Percentiles rank a stretch among this genome's conserved stretches.
These are phyloP conservation scores for Phytophthora boehmeriae DNA, from an alignment of 352 stramenopile genomes.

Conservation along the genomic window DNA sequence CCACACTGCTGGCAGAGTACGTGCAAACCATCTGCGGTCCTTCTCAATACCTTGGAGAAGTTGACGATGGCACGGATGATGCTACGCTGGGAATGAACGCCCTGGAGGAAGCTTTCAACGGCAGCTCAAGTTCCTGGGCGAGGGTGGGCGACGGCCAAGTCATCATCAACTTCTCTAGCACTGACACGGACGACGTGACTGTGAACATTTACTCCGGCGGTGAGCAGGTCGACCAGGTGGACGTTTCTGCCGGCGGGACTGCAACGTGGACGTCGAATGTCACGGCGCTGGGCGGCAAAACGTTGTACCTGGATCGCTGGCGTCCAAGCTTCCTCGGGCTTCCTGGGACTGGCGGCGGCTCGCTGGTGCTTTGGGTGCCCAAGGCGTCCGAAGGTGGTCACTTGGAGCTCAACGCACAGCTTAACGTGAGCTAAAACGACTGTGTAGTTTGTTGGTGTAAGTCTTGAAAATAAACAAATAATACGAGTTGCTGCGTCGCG, in stretches of 20 bases:
- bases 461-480: too few species aligned
- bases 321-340: not conserved
- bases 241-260: constrained; percentile 13
- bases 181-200: constrained; percentile 13
- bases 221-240: constrained; percentile 11
- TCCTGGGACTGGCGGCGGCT: constrained; percentile 6
- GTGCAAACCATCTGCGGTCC: constrained; percentile 52
- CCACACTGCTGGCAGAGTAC: constrained; percentile 36
- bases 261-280: constrained; percentile 10
- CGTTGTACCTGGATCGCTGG: not conserved
- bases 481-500: too few species aligned
- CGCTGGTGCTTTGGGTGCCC: constrained; percentile 19
- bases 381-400: constrained; percentile 5
- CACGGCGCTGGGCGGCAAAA: constrained; percentile 5
- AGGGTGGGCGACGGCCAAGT: constrained; percentile 12
- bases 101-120: constrained; percentile 35
- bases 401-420: constrained; percentile 1
- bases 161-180: constrained; percentile 17
- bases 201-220: constrained; percentile 24
- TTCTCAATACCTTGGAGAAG: constrained; percentile 38
- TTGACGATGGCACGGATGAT: constrained; percentile 37
- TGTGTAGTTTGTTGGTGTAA: not conserved
- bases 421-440: not conserved
- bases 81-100: constrained; percentile 33
- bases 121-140: constrained; percentile 32